Conservation (phyloP, 306 rosid species). For the Astragalus membranaceus region DNA sequence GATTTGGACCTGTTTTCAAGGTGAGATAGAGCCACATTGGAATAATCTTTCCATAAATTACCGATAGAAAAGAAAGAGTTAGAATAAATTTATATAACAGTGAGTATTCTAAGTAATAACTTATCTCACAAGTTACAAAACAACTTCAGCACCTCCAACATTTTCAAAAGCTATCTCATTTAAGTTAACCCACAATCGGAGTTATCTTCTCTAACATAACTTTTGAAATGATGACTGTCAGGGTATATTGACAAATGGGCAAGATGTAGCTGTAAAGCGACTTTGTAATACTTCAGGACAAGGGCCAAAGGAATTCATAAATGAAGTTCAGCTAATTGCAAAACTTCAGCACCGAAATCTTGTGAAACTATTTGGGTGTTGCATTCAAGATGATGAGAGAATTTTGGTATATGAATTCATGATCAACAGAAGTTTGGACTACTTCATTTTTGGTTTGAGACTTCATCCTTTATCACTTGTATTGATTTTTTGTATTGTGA, state of each 20-base stretch:
- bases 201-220: neutral
- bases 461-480: neutral
- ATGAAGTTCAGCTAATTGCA: constrained; percentile 50
- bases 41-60: neutral
- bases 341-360: constrained; percentile 72
- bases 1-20: constrained; percentile 57
- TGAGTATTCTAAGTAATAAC: neutral
- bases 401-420: constrained; percentile 54
- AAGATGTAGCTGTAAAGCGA: constrained; percentile 59
- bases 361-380: constrained; percentile 56
- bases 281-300: constrained; percentile 48
- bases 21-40: constrained; percentile 3
- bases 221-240: constrained; percentile 16
- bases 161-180: neutral
- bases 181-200: neutral
- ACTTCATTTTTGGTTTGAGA: constrained; percentile 51
- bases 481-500: neutral
- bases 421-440: constrained; percentile 60
- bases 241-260: constrained; percentile 46
- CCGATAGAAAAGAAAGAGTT: neutral
- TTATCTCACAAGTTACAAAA: neutral
- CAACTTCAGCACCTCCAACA: neutral
- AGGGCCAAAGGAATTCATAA: constrained; percentile 51
- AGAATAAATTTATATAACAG: neutral
- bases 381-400: constrained; percentile 45